Evolutionary conservation across 306 rosid genomes (phyloP).

Genomic region (Trifolium dubium): DNA sequence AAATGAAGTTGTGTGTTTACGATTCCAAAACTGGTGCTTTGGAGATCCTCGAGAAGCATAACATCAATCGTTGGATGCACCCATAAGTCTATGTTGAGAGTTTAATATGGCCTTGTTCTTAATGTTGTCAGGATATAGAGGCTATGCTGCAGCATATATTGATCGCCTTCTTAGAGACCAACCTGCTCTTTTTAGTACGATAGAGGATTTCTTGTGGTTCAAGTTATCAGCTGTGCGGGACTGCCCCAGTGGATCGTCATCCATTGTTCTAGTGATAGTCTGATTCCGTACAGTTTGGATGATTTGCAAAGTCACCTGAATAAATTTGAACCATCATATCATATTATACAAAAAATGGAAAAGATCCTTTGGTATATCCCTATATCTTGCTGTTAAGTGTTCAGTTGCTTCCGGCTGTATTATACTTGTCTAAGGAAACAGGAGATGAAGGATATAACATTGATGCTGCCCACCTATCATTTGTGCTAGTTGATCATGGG

Average conservation of each 20-base stretch:
- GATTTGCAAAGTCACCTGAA: conserved; percentile 89
- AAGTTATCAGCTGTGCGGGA: conserved; percentile 90
- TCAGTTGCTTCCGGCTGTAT: conserved; percentile 84
- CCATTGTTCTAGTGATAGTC: conserved; percentile 76
- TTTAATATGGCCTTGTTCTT: too few species aligned
- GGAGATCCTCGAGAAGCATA: too few species aligned
- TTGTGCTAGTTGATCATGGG: conserved; percentile 92
- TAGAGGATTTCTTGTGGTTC: conserved; percentile 99
- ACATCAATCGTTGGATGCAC: too few species aligned
- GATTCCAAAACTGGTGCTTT: too few species aligned
- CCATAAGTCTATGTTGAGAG: too few species aligned
- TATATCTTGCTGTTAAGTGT: conserved; percentile 91
- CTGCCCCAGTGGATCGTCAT: conserved; percentile 71
- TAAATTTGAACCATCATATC: conserved; percentile 92
- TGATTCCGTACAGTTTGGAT: conserved; percentile 88
- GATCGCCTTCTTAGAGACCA: conserved; percentile 88
- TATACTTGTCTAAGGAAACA: conserved; percentile 82
- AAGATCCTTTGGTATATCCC: conserved; percentile 95
- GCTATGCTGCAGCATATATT: conserved; percentile 47
- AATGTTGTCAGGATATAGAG: too few species aligned
- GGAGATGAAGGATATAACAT: conserved; percentile 90
- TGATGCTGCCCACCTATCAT: conserved; percentile 89
- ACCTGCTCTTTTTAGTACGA: conserved; percentile 81
- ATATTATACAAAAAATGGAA: conserved; percentile 95
- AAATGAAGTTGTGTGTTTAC: too few species aligned